A percentile compares a stretch with the other conserved stretches of the same genome.
phyloP scores from a whole-genome alignment of 2,329 filamentous ascomycete species.

The Aspergillus felis region DNA sequence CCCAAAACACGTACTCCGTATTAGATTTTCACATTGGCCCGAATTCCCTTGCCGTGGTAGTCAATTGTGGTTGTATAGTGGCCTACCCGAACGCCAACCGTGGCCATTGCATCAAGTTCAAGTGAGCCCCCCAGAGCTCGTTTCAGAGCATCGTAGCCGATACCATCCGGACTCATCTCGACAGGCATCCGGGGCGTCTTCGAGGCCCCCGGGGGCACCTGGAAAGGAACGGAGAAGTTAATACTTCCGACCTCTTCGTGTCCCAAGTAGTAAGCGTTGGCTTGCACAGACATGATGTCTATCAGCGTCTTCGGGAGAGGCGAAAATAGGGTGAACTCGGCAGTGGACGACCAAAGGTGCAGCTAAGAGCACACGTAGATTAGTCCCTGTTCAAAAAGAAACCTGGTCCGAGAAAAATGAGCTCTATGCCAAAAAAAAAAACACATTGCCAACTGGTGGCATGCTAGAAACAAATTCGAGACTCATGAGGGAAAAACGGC shows the following conservation, averaged over 20 bases:
- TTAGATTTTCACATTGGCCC: slow-evolving; percentile 54
- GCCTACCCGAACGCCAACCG: slow-evolving; percentile 70
- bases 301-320: slow-evolving; percentile 70
- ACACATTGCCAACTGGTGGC: slow-evolving; percentile 8
- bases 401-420: slow-evolving; percentile 22
- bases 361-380: slow-evolving; percentile 40
- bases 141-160: slow-evolving; percentile 78
- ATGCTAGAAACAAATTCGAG: slow-evolving; percentile 6
- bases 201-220: slow-evolving; percentile 69
- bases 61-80: slow-evolving; percentile 69
- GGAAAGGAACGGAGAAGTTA: slow-evolving; percentile 68
- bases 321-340: slow-evolving; percentile 76
- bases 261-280: slow-evolving; percentile 79
- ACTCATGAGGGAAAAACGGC: slow-evolving; percentile 8
- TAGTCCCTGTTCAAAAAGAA: slow-evolving; percentile 7
- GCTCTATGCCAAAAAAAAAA: slow-evolving; percentile 1
- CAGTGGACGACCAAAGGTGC: slow-evolving; percentile 81
- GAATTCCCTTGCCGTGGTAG: slow-evolving; percentile 67
- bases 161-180: slow-evolving; percentile 68
- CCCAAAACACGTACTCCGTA: slow-evolving; percentile 3
- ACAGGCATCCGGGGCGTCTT: slow-evolving; percentile 76
- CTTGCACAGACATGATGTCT: slow-evolving; percentile 74
- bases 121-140: slow-evolving; percentile 76
- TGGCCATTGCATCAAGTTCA: slow-evolving; percentile 72
- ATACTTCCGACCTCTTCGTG: slow-evolving; percentile 76